Base-by-base conservation (phyloP, 2,329 filamentous ascomycete genomes). In the Spiromastix sp. region DNA sequence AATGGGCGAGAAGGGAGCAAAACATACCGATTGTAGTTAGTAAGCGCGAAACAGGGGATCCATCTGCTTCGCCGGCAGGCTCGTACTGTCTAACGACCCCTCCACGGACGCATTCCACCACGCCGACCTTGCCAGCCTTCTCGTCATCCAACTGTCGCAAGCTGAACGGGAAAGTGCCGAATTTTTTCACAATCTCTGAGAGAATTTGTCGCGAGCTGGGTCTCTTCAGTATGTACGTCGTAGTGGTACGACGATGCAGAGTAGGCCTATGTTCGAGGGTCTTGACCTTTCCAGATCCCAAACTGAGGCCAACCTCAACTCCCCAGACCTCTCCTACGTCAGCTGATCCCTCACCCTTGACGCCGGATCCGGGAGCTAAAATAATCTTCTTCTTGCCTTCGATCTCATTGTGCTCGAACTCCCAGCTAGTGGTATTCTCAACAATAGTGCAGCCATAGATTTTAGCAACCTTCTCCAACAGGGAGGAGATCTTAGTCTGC, bases 351-450 rank as follows among this genome's bases (percentile, higher is more conserved):
- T 98, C 91, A 38, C 89, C 89, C 69, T 86, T 93, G 56, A 82
- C 78, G 53, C 95, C 86, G 34, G 79, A 75, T 21, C 86, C 83
- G 16, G 63, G 62, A 24, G 85, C 74, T 39, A 98, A 70, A 48
- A 98, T 91, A 55, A 98, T 94, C 77, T 95, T 96, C 79, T 95
- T 95, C 71, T 81, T 79, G 52, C 84, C 83, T 70, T 98, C 91
- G 46, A 98, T 96, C 64, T 98, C 91, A 64, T 96, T 94, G 60
- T 84, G 83, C 56, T 85, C 86, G 59, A 98, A 96, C 42, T 85
- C 67, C 87, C 91, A 98, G 55, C 85, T 93, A 28, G 91, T 98
- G 44, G 91, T 98, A 72, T 87, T 93, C 74, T 98, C 91, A 38
- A 98, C 85, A 17, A 96, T 68, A 60, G 80, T 93, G 72, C 83